Conservation (phyloP, 306 rosid genomes). For the Castanopsis chinensis region DNA sequence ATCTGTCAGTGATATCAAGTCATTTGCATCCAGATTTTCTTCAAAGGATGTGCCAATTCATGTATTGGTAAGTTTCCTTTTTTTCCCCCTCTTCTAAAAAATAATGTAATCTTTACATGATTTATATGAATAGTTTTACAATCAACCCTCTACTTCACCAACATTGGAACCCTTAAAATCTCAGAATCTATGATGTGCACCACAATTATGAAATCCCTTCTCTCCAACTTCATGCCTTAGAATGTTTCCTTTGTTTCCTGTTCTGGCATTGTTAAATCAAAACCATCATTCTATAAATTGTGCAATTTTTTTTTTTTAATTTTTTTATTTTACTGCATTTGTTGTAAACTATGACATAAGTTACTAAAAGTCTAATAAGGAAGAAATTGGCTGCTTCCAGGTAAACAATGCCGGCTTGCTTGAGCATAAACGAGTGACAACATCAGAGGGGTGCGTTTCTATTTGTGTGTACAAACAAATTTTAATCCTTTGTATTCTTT, state of each 20-base stretch:
- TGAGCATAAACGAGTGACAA: conserved; percentile 63
- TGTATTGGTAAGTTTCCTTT: conserved; percentile 53
- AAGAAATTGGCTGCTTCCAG: conserved; percentile 34
- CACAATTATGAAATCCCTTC: neutral
- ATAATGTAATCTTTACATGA: conserved; percentile 7
- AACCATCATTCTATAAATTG: neutral
- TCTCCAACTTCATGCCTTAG: neutral
- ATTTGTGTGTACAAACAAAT: neutral
- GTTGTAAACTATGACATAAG: neutral
- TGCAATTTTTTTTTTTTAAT: neutral
- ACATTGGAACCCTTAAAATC: neutral
- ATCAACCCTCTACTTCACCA: neutral
- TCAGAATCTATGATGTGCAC: neutral
- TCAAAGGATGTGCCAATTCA: conserved; percentile 66
- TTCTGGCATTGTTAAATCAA: neutral
- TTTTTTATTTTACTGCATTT: neutral
- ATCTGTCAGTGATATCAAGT: conserved; percentile 65
- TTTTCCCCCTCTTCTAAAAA: neutral
- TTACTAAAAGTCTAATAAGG: conserved; percentile 19
- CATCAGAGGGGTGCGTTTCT: conserved; percentile 77
- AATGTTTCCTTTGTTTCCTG: neutral
- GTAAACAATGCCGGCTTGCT: conserved; percentile 88
- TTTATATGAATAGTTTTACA: neutral
- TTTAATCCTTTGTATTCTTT: neutral
- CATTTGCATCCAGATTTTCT: conserved; percentile 66